Conservation (phyloP, 192 early-diverging fungal genomes). For the Nowakowskiella sp. region DNA sequence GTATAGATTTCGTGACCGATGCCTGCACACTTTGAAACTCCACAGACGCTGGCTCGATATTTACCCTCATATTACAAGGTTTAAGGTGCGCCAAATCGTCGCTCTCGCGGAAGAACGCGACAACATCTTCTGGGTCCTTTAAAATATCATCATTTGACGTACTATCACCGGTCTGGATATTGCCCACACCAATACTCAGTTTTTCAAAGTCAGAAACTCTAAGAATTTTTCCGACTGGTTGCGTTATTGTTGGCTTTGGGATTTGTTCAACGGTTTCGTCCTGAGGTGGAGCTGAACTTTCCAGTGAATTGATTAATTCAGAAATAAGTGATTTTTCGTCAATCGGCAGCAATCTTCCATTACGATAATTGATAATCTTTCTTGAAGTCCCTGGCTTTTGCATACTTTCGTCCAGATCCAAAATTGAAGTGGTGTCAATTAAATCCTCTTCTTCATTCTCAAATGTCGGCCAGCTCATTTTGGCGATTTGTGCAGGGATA, state of each 20-base stretch:
- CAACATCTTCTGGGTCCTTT: conserved; percentile 43
- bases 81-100: conserved; percentile 39
- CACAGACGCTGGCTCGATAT: conserved; percentile 34
- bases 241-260: conserved; percentile 16
- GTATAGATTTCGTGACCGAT: conserved; percentile 34
- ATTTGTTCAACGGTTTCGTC: too few relatives aligned
- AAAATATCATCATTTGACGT: conserved; percentile 1
- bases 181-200: not conserved
- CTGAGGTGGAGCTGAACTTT: conserved; percentile 21
- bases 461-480: conserved; percentile 29
- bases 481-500: conserved; percentile 19
- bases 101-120: conserved; percentile 38
- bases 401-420: too few relatives aligned
- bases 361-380: not conserved
- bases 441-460: conserved; percentile 34
- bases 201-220: conserved; percentile 13
- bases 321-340: conserved; percentile 21
- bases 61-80: conserved; percentile 28
- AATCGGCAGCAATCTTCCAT: too few relatives aligned
- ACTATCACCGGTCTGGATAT: not conserved
- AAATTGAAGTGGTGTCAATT: too few relatives aligned
- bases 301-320: conserved; percentile 27
- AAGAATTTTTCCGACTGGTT: conserved; percentile 17
- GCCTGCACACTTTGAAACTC: conserved; percentile 47
- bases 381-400: not conserved